Percentiles rank a stretch among this genome's conserved stretches.
Evolutionary conservation across 345 rosid genomes (phyloP).

Genomic region (Brassica incana): DNA sequence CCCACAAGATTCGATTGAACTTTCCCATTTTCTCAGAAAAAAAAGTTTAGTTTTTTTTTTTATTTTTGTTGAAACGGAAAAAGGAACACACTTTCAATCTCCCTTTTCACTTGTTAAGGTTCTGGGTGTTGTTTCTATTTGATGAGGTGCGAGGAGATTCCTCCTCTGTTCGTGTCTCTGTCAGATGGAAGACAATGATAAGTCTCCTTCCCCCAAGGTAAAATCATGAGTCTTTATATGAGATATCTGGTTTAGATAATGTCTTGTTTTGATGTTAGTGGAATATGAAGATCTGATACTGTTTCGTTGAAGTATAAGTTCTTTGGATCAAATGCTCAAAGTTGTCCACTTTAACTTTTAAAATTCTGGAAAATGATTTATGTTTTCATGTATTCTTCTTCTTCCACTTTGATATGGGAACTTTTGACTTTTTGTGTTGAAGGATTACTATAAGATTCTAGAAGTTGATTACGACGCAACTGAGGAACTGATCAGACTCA

Average conservation of each 20-base stretch:
- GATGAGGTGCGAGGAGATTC: constrained; percentile 40
- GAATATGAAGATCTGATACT: neutral
- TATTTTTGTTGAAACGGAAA: neutral
- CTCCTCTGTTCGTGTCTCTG: constrained; percentile 18
- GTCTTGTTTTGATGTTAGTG: neutral
- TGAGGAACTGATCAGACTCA: constrained; percentile 68
- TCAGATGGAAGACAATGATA: constrained; percentile 52
- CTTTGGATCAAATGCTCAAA: neutral
- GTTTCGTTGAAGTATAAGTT: neutral
- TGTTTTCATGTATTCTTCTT: constrained; percentile 23
- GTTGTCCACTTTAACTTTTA: neutral
- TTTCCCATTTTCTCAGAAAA: neutral
- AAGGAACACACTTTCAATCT: constrained; percentile 2
- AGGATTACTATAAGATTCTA: constrained; percentile 83
- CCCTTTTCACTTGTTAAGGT: constrained; percentile 12
- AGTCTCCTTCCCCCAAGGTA: constrained; percentile 47
- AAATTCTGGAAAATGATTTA: neutral
- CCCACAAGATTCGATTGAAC: constrained; percentile 24
- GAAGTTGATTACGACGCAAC: constrained; percentile 86
- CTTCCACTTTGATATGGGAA: constrained; percentile 1
- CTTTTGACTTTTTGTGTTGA: neutral
- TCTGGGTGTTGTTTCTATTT: constrained; percentile 13
- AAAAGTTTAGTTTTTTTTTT: neutral
- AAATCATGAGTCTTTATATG: neutral
- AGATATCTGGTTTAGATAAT: neutral